Conservation (phyloP, 805 yeast species). For the Wickerhamiella dianesei region DNA sequence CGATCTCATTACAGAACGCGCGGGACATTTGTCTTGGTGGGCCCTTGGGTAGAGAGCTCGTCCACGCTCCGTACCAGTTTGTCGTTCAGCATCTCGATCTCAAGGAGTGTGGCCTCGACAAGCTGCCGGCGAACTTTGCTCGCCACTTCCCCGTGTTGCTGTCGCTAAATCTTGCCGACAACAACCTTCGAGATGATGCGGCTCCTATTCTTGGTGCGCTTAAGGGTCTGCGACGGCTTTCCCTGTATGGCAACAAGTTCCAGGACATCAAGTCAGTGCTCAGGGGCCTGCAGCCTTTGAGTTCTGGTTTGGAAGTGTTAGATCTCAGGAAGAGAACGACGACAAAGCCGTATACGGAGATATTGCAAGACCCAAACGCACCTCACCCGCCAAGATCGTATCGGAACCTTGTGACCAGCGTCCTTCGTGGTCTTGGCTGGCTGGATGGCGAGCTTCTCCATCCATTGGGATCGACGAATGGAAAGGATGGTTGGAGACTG, state of each 20-base stretch:
- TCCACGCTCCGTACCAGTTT: constrained; percentile 3
- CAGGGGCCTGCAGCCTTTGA: constrained; percentile 3
- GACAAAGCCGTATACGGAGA: background rate
- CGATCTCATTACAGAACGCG: constrained; percentile 3
- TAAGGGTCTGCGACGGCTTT: constrained; percentile 14
- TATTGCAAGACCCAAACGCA: background rate
- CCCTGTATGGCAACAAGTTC: constrained; percentile 15
- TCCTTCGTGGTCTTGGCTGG: background rate
- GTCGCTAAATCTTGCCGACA: constrained; percentile 17
- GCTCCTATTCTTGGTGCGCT: constrained; percentile 8
- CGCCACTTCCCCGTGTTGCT: constrained; percentile 14
- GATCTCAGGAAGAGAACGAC: constrained; percentile 12
- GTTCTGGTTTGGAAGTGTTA: constrained; percentile 9
- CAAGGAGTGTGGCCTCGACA: constrained; percentile 6
- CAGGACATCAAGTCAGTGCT: constrained; percentile 2
- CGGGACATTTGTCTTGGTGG: constrained; percentile 14
- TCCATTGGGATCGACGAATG: background rate
- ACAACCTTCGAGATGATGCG: constrained; percentile 11
- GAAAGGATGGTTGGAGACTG: background rate
- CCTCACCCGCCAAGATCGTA: background rate
- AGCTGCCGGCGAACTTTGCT: constrained; percentile 14
- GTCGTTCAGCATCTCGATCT: constrained; percentile 18
- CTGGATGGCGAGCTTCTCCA: background rate
- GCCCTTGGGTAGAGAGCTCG: constrained; percentile 6
- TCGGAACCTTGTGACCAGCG: background rate